Conservation (phyloP, 2,329 filamentous ascomycete species). For the Exophiala calicioides region DNA sequence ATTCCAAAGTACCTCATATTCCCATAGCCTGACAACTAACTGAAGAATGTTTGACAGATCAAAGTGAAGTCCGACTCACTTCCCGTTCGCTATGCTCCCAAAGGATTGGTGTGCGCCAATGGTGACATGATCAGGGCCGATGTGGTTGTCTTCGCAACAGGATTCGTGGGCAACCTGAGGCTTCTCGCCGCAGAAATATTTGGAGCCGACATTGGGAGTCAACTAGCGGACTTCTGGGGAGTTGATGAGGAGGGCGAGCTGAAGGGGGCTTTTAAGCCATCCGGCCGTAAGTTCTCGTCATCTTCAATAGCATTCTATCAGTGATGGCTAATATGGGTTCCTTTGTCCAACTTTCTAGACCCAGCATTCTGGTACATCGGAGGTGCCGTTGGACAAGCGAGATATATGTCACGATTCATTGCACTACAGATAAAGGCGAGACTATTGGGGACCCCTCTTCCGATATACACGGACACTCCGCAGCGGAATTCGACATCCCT, state of each 20-base stretch:
- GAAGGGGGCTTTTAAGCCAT: slow-evolving; percentile 43
- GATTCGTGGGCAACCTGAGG: slow-evolving; percentile 47
- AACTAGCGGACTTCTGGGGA: slow-evolving; percentile 47
- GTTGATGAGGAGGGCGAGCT: slow-evolving; percentile 51
- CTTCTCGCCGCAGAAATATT: slow-evolving; percentile 41
- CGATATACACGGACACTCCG: slow-evolving; percentile 21
- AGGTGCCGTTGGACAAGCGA: slow-evolving; percentile 42
- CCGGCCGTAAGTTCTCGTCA: slow-evolving; percentile 36
- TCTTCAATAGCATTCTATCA: too few species aligned
- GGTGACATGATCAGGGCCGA: slow-evolving; percentile 46
- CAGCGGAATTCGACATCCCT: background rate
- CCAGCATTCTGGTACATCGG: slow-evolving; percentile 48
- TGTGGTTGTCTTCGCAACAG: slow-evolving; percentile 50
- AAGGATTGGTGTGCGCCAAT: slow-evolving; percentile 46
- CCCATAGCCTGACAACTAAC: too few species aligned
- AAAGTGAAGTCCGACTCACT: slow-evolving; percentile 44
- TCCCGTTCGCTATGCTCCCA: slow-evolving; percentile 38
- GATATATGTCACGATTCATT: slow-evolving; percentile 46
- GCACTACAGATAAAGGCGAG: slow-evolving; percentile 48
- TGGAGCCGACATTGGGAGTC: slow-evolving; percentile 42
- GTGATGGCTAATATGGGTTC: slow-evolving; percentile 31
- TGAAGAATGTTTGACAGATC: too few species aligned
- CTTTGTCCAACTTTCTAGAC: too few species aligned
- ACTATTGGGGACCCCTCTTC: slow-evolving; percentile 25
- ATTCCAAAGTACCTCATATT: background rate